Evolutionary conservation across 805 yeast genomes (phyloP), one percentile per base, ranked within the genome.

Genomic region (Saccharomycopsis lassenensis): DNA sequence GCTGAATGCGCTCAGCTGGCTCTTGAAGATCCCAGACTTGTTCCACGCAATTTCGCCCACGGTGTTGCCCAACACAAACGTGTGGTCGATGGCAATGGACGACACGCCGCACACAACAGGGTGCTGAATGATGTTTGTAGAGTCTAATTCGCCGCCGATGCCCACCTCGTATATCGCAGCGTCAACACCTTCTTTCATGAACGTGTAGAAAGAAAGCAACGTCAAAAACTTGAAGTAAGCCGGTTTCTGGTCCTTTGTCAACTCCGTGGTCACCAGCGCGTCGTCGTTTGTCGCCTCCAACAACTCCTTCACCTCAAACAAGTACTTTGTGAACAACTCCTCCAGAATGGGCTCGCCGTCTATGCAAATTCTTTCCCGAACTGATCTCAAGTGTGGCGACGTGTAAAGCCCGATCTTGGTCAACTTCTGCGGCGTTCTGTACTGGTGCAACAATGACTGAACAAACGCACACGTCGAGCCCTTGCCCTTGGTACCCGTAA

Each of bases 401-500:
- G 97, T 87, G 54, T 83, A 91, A n/a, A 91, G 65, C 0, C 98
- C 99, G 35, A 87, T 69, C 55, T 83, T 84, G 14, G 57, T 54
- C 37, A 78, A 59, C 21, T 54, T 48, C 10, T 49, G 45, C 24
- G 22, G 37, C 44, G 56, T 18, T 27, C 45, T 43, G 49, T 84
- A 84, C 52, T 84, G 84, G 5, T 58, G 51, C 43, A 93, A 57
- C 26, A 93, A 84, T 2, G 91, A 74, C 49, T 83, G 82, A 2
- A 86, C 73, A 52, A 91, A 91, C 0, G 98, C 95, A 57, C 96
- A 89, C 0, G 97, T 89, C 1, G 96, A 86, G 1, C 99, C 99
- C 59, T 91, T 91, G 10, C 99, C 99, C 55, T 91, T 91, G 1
- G 99, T 91, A 15, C 99, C 99, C 0, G 99, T 87, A 24, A 93